phyloP scores from a whole-genome alignment of 164 flowering plant species.

The Macadamia integrifolia region DNA sequence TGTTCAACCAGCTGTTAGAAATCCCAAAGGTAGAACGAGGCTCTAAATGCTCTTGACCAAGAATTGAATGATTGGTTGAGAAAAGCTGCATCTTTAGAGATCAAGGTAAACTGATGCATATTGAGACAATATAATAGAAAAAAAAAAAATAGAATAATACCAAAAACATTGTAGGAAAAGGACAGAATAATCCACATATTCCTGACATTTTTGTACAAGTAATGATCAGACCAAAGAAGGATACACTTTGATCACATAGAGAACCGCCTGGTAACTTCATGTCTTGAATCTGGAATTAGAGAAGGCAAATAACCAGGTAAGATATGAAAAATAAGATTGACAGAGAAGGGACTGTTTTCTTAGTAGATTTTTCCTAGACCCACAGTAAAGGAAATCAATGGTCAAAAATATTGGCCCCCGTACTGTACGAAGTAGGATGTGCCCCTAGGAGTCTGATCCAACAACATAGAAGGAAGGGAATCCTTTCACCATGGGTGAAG shows the following conservation, averaged over 20 bases:
- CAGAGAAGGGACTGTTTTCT: background rate
- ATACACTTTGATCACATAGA: conserved; percentile 57
- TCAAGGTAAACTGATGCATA: conserved; percentile 28
- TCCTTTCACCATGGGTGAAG: no score
- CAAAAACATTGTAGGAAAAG: no score
- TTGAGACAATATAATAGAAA: background rate
- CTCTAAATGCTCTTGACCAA: conserved; percentile 45
- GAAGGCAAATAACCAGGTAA: conserved; percentile 11
- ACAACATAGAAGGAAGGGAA: no score
- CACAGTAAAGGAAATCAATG: no score
- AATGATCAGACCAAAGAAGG: conserved; percentile 27
- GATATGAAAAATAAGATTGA: background rate
- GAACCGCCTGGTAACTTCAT: conserved; percentile 41
- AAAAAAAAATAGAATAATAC: no score
- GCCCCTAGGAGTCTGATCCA: no score
- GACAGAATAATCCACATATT: no score
- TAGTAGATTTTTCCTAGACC: background rate
- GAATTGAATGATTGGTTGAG: conserved; percentile 45
- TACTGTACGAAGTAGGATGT: no score
- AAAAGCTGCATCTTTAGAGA: conserved; percentile 34
- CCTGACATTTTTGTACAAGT: background rate
- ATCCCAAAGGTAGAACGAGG: conserved; percentile 39
- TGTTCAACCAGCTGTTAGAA: conserved; percentile 58
- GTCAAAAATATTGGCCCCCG: no score
- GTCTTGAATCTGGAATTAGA: conserved; percentile 54